phyloP scores from a whole-genome alignment of 2,329 filamentous ascomycete species.

The Cryphonectria parasitica region DNA sequence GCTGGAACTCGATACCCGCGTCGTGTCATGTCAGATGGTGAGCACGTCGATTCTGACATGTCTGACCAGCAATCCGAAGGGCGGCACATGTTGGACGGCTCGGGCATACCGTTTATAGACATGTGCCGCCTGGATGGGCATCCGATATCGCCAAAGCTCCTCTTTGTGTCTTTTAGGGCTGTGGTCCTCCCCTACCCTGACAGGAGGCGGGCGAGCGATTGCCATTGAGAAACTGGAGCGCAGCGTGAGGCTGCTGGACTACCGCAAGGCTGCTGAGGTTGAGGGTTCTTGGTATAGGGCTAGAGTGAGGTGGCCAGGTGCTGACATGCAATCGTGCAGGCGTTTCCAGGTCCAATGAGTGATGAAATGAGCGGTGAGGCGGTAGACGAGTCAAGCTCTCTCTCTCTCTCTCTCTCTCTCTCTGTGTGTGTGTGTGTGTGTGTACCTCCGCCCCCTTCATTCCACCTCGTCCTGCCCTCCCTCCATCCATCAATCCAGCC shows the following conservation, averaged over 20 bases:
- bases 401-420: no score
- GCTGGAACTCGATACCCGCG: constrained; percentile 15
- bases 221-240: neutral
- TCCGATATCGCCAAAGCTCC: constrained; percentile 11
- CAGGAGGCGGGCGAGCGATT: neutral
- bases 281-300: neutral
- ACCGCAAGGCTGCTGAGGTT: constrained; percentile 1
- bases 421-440: neutral
- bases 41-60: constrained; percentile 13
- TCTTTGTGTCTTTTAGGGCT: neutral
- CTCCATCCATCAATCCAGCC: neutral
- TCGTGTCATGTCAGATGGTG: constrained; percentile 2
- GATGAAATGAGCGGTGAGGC: constrained; percentile 3
- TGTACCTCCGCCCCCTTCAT: neutral
- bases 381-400: neutral
- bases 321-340: neutral
- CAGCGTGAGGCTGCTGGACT: neutral
- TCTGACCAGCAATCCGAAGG: constrained; percentile 9
- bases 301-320: neutral
- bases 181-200: neutral
- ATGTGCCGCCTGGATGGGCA: neutral
- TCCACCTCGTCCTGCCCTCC: neutral
- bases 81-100: neutral
- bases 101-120: neutral
- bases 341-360: neutral